Evolutionary conservation across 1,284 basidiomycete genomes (phyloP).

Genomic region (Vanrija humicola): DNA sequence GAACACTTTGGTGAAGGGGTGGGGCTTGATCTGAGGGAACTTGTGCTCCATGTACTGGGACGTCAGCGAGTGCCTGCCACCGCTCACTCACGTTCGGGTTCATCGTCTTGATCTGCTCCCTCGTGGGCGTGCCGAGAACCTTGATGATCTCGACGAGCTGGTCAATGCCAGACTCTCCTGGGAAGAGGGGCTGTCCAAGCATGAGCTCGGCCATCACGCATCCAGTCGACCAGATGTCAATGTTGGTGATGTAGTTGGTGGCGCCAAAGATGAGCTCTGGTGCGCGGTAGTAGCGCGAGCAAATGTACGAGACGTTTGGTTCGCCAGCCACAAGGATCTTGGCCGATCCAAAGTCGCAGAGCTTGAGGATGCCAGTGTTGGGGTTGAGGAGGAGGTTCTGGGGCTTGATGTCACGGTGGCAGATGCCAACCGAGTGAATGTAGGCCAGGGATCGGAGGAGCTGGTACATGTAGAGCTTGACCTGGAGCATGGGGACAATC

Average conservation of each 20-base stretch:
- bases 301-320: slow-evolving; percentile 99
- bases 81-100: slow-evolving; percentile 70
- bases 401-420: slow-evolving; percentile 97
- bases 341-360: slow-evolving; percentile 98
- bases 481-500: slow-evolving; percentile 98
- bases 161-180: slow-evolving; percentile 99
- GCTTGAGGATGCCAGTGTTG: slow-evolving; percentile 89
- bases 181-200: slow-evolving; percentile 98
- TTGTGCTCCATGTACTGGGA: slow-evolving; percentile 98
- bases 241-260: slow-evolving; percentile 99
- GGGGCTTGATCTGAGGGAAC: slow-evolving; percentile 99
- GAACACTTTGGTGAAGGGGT: slow-evolving; percentile 97
- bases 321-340: slow-evolving; percentile 98
- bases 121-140: slow-evolving; percentile 93
- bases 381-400: slow-evolving; percentile 98
- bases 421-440: slow-evolving; percentile 58
- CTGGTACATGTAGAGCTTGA: slow-evolving; percentile 69
- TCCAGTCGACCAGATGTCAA: slow-evolving; percentile 99
- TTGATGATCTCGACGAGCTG: slow-evolving; percentile 99
- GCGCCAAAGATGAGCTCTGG: slow-evolving; percentile 99
- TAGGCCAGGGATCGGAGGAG: slow-evolving; percentile 62
- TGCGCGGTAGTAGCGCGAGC: slow-evolving; percentile 98
- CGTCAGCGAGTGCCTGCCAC: not conserved
- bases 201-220: slow-evolving; percentile 99
- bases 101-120: slow-evolving; percentile 99